Conservation (phyloP, 1,284 basidiomycete genomes). For the Trichosporon ovoides region DNA sequence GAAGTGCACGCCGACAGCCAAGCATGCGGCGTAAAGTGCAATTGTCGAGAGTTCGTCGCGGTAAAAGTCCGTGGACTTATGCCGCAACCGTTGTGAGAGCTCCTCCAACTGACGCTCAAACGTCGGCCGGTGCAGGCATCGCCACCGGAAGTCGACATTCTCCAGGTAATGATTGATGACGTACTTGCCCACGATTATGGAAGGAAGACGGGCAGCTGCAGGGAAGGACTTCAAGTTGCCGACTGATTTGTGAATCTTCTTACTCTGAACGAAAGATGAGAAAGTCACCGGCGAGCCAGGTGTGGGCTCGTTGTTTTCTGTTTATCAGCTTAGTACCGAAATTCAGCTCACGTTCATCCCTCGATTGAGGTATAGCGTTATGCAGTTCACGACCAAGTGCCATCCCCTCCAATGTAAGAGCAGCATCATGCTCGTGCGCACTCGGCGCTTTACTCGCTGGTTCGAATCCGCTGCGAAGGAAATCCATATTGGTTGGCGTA, state of each 20-base stretch:
- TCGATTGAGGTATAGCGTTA: not conserved
- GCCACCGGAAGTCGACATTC: conserved; percentile 23
- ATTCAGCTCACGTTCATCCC: not conserved
- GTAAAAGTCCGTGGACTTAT: conserved; percentile 14
- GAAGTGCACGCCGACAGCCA: conserved; percentile 26
- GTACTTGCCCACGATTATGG: conserved; percentile 21
- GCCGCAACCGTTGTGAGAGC: conserved; percentile 17
- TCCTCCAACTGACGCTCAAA: conserved; percentile 21
- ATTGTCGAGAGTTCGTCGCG: conserved; percentile 23
- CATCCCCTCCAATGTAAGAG: conserved; percentile 23
- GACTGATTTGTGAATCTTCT: conserved; percentile 10
- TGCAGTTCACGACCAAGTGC: conserved; percentile 20
- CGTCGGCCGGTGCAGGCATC: conserved; percentile 24
- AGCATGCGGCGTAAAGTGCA: conserved; percentile 23
- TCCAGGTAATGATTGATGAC: conserved; percentile 19
- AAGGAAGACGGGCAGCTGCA: conserved; percentile 7
- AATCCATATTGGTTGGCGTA: not conserved
- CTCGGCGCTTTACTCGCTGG: conserved; percentile 19
- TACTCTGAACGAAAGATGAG: conserved; percentile 19
- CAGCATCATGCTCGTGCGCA: conserved; percentile 22
- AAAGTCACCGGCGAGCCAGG: conserved; percentile 19
- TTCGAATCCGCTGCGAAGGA: conserved; percentile 7
- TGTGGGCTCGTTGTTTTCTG: conserved; percentile 14
- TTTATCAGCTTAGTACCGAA: not conserved
- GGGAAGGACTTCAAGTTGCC: conserved; percentile 17